These are phyloP conservation scores for Lanmaoa pseudosensibilis DNA, from an alignment of 768 basidiomycete genomes.

Conservation along the genomic window DNA sequence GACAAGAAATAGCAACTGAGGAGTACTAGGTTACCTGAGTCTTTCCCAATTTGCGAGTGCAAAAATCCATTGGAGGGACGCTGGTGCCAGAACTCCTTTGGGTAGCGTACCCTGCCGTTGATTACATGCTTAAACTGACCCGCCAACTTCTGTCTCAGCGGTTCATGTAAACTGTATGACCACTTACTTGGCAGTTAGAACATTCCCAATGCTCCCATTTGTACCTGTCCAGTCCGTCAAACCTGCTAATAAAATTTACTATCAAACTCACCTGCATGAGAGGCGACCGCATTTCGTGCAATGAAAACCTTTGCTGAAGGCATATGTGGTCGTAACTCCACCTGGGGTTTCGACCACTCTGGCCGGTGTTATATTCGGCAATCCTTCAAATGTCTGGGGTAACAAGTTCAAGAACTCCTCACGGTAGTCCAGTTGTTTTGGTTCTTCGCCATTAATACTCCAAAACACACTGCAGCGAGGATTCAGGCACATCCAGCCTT, in stretches of 20 bases:
- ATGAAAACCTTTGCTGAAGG: constrained; percentile 67
- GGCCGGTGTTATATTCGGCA: constrained; percentile 42
- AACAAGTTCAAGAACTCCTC: constrained; percentile 45
- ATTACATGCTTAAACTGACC: constrained; percentile 18
- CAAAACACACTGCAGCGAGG: constrained; percentile 60
- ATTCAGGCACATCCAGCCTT: constrained; percentile 64
- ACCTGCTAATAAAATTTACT: neutral
- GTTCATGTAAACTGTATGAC: neutral
- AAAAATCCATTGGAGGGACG: constrained; percentile 23
- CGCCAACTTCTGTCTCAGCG: neutral
- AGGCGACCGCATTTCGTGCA: constrained; percentile 69
- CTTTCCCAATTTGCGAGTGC: constrained; percentile 31
- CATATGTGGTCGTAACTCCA: constrained; percentile 51
- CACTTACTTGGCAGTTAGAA: constrained; percentile 52
- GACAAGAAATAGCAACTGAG: neutral
- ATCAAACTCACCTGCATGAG: constrained; percentile 59
- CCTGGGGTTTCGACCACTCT: constrained; percentile 29
- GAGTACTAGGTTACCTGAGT: constrained; percentile 24
- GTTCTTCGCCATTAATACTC: constrained; percentile 35
- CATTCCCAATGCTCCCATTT: constrained; percentile 81
- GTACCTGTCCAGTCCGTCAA: constrained; percentile 41
- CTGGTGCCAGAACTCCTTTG: constrained; percentile 42
- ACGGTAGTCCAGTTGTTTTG: constrained; percentile 46
- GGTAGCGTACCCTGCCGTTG: constrained; percentile 23
- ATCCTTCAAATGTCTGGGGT: constrained; percentile 28